These are phyloP conservation scores for Hortiboletus flavorubellus DNA, from an alignment of 768 basidiomycete genomes.

Conservation along the genomic window DNA sequence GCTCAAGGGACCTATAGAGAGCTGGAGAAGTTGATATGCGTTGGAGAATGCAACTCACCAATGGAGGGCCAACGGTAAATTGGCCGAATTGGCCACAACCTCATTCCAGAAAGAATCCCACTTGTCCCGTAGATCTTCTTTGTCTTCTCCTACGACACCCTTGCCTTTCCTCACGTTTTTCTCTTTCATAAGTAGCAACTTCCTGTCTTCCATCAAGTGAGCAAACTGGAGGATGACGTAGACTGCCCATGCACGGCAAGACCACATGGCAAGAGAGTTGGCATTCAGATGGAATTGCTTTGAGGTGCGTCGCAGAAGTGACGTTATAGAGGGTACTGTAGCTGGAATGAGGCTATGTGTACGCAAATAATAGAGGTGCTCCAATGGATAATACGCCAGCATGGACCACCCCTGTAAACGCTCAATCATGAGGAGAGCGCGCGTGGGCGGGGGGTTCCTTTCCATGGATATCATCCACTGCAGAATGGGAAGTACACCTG, in stretches of 20 bases:
- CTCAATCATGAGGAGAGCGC: conserved; percentile 69
- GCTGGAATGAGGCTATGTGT: conserved; percentile 60
- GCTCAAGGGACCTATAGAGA: conserved; percentile 57
- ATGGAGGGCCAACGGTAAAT: conserved; percentile 81
- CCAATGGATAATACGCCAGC: conserved; percentile 77
- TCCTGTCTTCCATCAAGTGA: conserved; percentile 66
- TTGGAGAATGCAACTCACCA: conserved; percentile 48
- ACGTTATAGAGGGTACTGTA: conserved; percentile 43
- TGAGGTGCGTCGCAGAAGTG: conserved; percentile 40
- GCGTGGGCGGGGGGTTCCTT: conserved; percentile 66
- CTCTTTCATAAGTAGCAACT: conserved; percentile 53
- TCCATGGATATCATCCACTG: conserved; percentile 80
- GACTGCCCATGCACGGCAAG: conserved; percentile 75
- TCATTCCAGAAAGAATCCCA: conserved; percentile 74
- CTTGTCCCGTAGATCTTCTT: conserved; percentile 51
- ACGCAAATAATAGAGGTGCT: conserved; percentile 68
- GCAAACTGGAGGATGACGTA: conserved; percentile 77
- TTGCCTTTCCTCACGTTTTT: conserved; percentile 56
- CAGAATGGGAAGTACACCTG: conserved; percentile 74
- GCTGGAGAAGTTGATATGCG: not conserved
- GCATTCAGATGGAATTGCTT: conserved; percentile 45
- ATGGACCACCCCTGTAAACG: conserved; percentile 72
- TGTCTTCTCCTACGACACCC: conserved; percentile 49
- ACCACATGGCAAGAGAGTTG: conserved; percentile 58
- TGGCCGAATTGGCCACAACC: conserved; percentile 64